Evolutionary conservation across 1,284 basidiomycete species (phyloP).

Genomic region (Caloboletus firmus): DNA sequence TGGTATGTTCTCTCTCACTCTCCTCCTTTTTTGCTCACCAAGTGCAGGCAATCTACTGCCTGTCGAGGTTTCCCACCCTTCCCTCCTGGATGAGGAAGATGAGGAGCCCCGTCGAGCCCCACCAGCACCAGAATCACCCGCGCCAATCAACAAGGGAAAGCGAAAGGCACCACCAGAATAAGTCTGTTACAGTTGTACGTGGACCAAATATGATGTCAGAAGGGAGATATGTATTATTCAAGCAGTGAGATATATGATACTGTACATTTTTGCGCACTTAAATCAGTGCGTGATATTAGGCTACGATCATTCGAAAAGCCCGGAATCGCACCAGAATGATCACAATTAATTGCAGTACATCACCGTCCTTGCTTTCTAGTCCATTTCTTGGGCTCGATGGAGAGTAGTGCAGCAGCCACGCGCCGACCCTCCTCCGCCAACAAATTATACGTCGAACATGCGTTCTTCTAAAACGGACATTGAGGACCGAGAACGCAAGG

Average conservation of each 20-base stretch:
- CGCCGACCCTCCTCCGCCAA: slow-evolving; percentile 89
- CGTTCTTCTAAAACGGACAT: slow-evolving; percentile 51
- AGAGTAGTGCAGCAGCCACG: slow-evolving; percentile 87
- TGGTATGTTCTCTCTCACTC: slow-evolving; percentile 42
- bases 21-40: background rate
- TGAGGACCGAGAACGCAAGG: background rate
- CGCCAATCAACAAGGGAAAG: slow-evolving; percentile 44
- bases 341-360: too few relatives aligned
- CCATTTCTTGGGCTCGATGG: slow-evolving; percentile 37
- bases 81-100: slow-evolving; percentile 46
- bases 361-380: slow-evolving; percentile 8
- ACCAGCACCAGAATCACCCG: slow-evolving; percentile 15
- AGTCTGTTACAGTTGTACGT: background rate
- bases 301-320: background rate
- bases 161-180: slow-evolving; percentile 43
- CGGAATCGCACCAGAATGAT: background rate
- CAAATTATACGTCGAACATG: slow-evolving; percentile 93
- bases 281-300: background rate
- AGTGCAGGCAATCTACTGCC: slow-evolving; percentile 42
- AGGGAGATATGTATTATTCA: slow-evolving; percentile 11
- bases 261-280: slow-evolving; percentile 15
- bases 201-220: background rate
- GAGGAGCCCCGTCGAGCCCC: slow-evolving; percentile 35
- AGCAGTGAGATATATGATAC: slow-evolving; percentile 11
- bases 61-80: slow-evolving; percentile 44